phyloP scores from a whole-genome alignment of 495 filamentous ascomycete genomes.

The Peziza echinospora region DNA sequence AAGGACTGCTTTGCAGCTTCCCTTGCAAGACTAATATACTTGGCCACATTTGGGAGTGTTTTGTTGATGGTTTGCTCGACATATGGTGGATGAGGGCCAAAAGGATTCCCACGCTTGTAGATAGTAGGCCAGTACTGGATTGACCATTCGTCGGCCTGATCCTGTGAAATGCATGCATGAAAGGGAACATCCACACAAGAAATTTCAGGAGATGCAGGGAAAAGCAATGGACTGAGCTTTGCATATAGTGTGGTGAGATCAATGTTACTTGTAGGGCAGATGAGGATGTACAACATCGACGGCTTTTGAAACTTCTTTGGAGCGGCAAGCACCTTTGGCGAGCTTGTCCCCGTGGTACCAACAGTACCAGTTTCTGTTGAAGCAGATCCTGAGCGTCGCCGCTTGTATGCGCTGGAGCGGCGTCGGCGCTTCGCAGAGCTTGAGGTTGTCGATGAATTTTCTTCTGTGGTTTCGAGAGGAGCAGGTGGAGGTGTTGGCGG shows the following conservation, averaged over 20 bases:
- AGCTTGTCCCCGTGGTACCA: constrained; percentile 1
- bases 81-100: constrained; percentile 46
- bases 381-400: neutral
- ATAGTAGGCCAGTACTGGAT: constrained; percentile 65
- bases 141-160: constrained; percentile 59
- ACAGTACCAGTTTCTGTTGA: neutral
- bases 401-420: neutral
- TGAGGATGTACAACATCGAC: constrained; percentile 23
- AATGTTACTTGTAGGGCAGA: constrained; percentile 23
- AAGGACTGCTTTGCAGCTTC: constrained; percentile 36
- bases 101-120: constrained; percentile 63
- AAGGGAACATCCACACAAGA: constrained; percentile 43
- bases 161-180: constrained; percentile 46
- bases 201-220: constrained; percentile 25
- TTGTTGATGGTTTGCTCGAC: constrained; percentile 36
- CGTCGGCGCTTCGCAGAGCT: constrained; percentile 5
- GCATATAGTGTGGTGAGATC: constrained; percentile 27
- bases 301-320: constrained; percentile 5
- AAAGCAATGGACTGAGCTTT: constrained; percentile 17
- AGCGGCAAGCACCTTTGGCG: neutral
- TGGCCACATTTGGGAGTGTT: constrained; percentile 7
- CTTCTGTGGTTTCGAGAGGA: too few relatives aligned
- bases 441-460: too few relatives aligned
- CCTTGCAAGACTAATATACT: constrained; percentile 49
- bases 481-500: too few relatives aligned